Conservation (phyloP, 495 filamentous ascomycete species). For the Talaromyces wortmannii region DNA sequence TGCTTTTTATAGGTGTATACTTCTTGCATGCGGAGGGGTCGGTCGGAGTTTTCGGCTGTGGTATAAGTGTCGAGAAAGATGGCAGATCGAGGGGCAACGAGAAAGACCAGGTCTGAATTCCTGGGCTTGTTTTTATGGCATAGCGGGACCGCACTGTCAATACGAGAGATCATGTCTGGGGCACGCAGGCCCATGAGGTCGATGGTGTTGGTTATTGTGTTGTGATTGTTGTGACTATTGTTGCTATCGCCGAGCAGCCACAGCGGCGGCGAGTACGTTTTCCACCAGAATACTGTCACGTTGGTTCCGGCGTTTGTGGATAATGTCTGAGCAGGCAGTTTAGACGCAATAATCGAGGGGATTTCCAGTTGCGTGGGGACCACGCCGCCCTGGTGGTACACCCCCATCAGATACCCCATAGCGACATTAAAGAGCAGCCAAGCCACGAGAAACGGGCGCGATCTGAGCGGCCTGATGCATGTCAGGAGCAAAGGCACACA, state of each 20-base stretch:
- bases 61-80: conserved; percentile 62
- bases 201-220: conserved; percentile 50
- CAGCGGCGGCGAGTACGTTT: conserved; percentile 88
- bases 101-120: conserved; percentile 40
- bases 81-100: conserved; percentile 65
- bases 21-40: conserved; percentile 40
- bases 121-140: conserved; percentile 28
- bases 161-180: conserved; percentile 47
- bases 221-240: conserved; percentile 16
- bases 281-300: conserved; percentile 83
- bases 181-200: conserved; percentile 80
- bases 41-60: neutral
- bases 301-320: conserved; percentile 18
- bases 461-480: conserved; percentile 64
- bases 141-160: conserved; percentile 45
- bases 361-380: conserved; percentile 67
- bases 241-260: conserved; percentile 83
- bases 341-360: conserved; percentile 24
- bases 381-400: conserved; percentile 91
- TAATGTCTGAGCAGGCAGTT: neutral
- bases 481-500: conserved; percentile 83
- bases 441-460: conserved; percentile 50
- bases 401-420: conserved; percentile 78
- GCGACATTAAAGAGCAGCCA: conserved; percentile 83
- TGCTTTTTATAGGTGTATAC: conserved; percentile 70